Evolutionary conservation across 1,284 basidiomycete genomes (phyloP).

Genomic region (Gymnopus androsaceus): DNA sequence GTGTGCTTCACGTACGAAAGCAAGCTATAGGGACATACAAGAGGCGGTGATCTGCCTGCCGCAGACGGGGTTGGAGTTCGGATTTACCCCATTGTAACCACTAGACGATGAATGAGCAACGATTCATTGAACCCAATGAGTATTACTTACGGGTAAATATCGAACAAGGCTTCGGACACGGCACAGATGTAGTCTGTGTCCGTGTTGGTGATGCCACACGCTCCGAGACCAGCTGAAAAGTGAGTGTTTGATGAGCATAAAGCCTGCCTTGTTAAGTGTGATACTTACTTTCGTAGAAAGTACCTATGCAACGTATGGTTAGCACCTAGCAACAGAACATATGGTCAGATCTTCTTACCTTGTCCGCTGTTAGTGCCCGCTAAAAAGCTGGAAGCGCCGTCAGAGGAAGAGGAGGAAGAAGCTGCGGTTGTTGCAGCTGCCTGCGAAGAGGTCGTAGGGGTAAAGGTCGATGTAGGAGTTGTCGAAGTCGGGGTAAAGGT

Average conservation of each 20-base stretch:
- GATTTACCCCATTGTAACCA: slow-evolving; percentile 51
- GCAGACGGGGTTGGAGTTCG: slow-evolving; percentile 69
- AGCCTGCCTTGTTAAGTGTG: slow-evolving; percentile 4
- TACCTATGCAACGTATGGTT: slow-evolving; percentile 37
- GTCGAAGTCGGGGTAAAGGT: slow-evolving; percentile 5
- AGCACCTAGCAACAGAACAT: not conserved
- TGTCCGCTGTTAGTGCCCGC: slow-evolving; percentile 51
- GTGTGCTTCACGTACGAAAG: not conserved
- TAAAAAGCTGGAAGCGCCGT: slow-evolving; percentile 37
- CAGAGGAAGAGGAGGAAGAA: not conserved
- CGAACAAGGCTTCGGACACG: slow-evolving; percentile 59
- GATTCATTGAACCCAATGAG: not conserved
- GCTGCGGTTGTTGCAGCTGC: slow-evolving; percentile 23
- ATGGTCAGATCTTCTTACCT: slow-evolving; percentile 33
- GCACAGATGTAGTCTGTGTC: slow-evolving; percentile 62
- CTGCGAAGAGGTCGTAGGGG: slow-evolving; percentile 19
- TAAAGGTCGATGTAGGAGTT: slow-evolving; percentile 8
- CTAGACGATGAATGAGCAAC: slow-evolving; percentile 32
- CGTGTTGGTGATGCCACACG: slow-evolving; percentile 65
- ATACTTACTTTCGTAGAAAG: slow-evolving; percentile 50
- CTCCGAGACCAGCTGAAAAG: slow-evolving; percentile 57
- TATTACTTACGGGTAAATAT: slow-evolving; percentile 58
- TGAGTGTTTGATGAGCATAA: not conserved
- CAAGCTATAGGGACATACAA: slow-evolving; percentile 40
- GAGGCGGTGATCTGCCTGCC: slow-evolving; percentile 41